Percentiles rank a stretch among this genome's conserved stretches.
phyloP scores from a whole-genome alignment of 1,284 basidiomycete species.

The Ustilago esculenta region DNA sequence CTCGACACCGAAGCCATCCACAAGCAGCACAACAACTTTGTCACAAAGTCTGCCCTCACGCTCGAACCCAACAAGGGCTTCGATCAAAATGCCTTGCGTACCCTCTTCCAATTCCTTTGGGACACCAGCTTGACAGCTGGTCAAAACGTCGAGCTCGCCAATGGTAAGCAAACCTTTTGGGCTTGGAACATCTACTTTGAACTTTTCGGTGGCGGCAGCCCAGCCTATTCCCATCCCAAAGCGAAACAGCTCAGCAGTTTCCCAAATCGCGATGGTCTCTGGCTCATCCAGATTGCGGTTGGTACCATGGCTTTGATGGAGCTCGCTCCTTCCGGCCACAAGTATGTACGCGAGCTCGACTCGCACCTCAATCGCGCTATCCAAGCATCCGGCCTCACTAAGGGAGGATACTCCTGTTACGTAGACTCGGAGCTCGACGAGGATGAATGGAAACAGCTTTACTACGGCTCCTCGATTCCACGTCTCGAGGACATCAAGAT shows the following conservation, averaged over 20 bases:
- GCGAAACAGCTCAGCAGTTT: conserved; percentile 38
- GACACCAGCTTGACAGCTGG: conserved; percentile 26
- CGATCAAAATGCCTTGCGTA: conserved; percentile 8
- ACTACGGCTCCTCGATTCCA: conserved; percentile 46
- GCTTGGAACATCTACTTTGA: conserved; percentile 63
- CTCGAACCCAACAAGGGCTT: conserved; percentile 32
- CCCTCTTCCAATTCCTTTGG: conserved; percentile 45
- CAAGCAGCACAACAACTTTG: conserved; percentile 57
- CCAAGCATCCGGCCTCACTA: conserved; percentile 16
- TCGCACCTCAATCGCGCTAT: conserved; percentile 32
- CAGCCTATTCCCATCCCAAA: conserved; percentile 22
- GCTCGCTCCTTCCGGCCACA: conserved; percentile 28
- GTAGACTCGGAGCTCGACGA: conserved; percentile 45
- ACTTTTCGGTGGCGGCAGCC: conserved; percentile 51
- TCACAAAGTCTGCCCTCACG: conserved; percentile 54
- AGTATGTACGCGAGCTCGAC: conserved; percentile 36
- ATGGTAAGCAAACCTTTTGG: conserved; percentile 34
- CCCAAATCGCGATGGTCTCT: conserved; percentile 54
- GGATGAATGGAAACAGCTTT: conserved; percentile 46
- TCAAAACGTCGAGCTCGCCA: conserved; percentile 14
- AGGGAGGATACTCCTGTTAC: conserved; percentile 54
- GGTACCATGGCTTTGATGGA: conserved; percentile 25
- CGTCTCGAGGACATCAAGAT: conserved; percentile 50
- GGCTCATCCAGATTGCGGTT: conserved; percentile 58
- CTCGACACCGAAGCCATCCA: conserved; percentile 55